A percentile compares a stretch with the other conserved stretches of the same genome.
Evolutionary conservation across 768 basidiomycete genomes (phyloP).

Genomic region (Leccinum subgranulosum): DNA sequence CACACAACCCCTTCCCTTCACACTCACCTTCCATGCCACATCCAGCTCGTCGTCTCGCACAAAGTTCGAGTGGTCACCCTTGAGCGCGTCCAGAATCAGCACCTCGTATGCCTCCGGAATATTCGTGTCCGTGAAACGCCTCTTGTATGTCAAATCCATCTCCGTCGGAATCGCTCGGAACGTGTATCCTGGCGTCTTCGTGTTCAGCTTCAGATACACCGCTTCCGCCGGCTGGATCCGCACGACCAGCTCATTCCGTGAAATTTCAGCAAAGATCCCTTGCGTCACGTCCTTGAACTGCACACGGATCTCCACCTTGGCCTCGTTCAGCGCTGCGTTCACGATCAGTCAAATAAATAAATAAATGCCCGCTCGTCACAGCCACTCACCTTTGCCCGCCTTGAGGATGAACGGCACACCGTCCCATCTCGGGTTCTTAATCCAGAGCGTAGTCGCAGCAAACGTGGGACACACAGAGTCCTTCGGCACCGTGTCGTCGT

Average conservation of each 20-base stretch:
- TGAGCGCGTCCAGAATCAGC: slow-evolving; percentile 91
- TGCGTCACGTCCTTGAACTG: slow-evolving; percentile 98
- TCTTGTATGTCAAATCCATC: slow-evolving; percentile 98
- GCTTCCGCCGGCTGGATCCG: slow-evolving; percentile 97
- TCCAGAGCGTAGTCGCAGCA: slow-evolving; percentile 85
- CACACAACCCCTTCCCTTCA: background rate
- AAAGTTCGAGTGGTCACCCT: slow-evolving; percentile 99
- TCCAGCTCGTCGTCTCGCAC: slow-evolving; percentile 97
- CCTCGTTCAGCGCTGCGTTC: slow-evolving; percentile 84
- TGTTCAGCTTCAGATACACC: slow-evolving; percentile 95
- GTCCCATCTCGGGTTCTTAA: slow-evolving; percentile 97
- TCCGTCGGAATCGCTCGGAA: slow-evolving; percentile 92
- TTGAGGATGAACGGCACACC: slow-evolving; percentile 98
- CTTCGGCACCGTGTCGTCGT: slow-evolving; percentile 93
- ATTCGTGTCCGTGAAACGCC: slow-evolving; percentile 83
- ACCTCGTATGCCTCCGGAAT: slow-evolving; percentile 98
- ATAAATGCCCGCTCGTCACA: slow-evolving; percentile 2
- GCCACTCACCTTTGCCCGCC: slow-evolving; percentile 85
- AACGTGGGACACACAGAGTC: slow-evolving; percentile 93
- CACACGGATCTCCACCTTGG: slow-evolving; percentile 96
- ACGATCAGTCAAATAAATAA: slow-evolving; percentile 11
- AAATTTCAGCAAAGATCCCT: slow-evolving; percentile 95
- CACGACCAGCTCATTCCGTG: slow-evolving; percentile 95
- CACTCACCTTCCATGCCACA: slow-evolving; percentile 90
- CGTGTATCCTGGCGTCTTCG: slow-evolving; percentile 88